Conservation (phyloP, 2,329 filamentous ascomycete genomes). For the Venturia carpophila region DNA sequence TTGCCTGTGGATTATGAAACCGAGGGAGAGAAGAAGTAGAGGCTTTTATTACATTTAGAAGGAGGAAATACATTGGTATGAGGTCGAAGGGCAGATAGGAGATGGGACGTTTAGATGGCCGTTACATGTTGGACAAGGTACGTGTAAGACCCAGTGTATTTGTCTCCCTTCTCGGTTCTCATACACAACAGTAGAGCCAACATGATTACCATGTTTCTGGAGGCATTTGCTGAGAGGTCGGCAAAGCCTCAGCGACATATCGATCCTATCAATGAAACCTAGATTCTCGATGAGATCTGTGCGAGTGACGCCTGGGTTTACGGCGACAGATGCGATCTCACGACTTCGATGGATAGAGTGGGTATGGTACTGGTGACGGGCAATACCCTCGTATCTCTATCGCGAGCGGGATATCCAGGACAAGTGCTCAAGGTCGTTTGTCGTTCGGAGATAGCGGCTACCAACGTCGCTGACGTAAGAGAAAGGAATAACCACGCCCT, state of each 20-base stretch:
- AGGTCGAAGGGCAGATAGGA: too few species aligned
- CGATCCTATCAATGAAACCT: neutral
- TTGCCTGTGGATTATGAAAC: constrained; percentile 56
- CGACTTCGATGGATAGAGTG: too few species aligned
- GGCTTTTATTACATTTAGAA: neutral
- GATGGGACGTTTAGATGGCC: neutral
- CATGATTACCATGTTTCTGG: too few species aligned
- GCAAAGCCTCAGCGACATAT: neutral
- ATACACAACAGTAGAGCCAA: too few species aligned
- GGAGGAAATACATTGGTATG: neutral
- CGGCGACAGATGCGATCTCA: constrained; percentile 35
- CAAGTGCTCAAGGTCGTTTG: constrained; percentile 34
- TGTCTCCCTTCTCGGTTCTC: too few species aligned
- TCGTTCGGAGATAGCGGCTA: neutral
- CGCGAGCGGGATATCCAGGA: constrained; percentile 61
- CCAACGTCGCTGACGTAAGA: neutral
- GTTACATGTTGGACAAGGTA: neutral
- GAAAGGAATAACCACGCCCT: too few species aligned
- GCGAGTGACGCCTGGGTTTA: constrained; percentile 44
- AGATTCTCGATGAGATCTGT: constrained; percentile 32
- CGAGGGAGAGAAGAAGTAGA: neutral
- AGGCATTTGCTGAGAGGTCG: neutral
- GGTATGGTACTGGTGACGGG: too few species aligned
- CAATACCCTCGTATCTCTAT: too few species aligned
- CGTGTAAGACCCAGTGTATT: neutral